Conservation (phyloP, 1,284 basidiomycete species). For the Ganoderma multipileum region DNA sequence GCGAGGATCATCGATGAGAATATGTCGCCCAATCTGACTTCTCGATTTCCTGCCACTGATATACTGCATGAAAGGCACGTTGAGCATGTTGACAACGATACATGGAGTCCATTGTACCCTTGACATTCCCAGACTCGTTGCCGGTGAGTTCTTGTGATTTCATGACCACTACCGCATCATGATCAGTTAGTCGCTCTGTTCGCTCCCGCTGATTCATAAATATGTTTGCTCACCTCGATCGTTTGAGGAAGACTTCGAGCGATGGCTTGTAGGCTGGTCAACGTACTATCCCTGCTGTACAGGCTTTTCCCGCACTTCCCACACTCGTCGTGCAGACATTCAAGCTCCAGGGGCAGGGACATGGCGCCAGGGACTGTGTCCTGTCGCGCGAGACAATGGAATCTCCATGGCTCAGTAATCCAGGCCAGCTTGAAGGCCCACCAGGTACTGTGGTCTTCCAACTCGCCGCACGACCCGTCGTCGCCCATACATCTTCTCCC, state of each 20-base stretch:
- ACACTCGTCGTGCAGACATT: conserved; percentile 1
- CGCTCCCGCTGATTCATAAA: not conserved
- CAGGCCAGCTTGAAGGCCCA: conserved; percentile 10
- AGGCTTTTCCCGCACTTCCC: not conserved
- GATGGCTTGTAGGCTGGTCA: conserved; percentile 1
- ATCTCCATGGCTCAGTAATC: conserved; percentile 12
- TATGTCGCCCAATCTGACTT: too few relatives aligned
- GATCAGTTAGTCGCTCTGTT: not conserved
- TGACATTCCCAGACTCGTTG: not conserved
- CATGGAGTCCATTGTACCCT: not conserved
- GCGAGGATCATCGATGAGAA: too few relatives aligned
- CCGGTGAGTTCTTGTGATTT: not conserved
- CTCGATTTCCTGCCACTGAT: too few relatives aligned
- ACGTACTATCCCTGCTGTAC: not conserved
- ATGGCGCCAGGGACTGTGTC: not conserved
- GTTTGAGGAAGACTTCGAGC: conserved; percentile 8
- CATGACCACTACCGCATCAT: not conserved
- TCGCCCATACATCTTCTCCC: not conserved
- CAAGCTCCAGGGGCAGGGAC: conserved; percentile 6
- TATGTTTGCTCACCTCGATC: not conserved
- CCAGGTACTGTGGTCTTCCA: conserved; percentile 6
- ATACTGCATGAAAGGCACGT: too few relatives aligned
- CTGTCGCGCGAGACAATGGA: conserved; percentile 1
- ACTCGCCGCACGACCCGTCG: not conserved
- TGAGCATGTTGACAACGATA: too few relatives aligned